A percentile compares a stretch with the other conserved stretches of the same genome.
Evolutionary conservation across 139 green algal genomes (phyloP).

Genomic region (Mesotaenium endlicherianum): DNA sequence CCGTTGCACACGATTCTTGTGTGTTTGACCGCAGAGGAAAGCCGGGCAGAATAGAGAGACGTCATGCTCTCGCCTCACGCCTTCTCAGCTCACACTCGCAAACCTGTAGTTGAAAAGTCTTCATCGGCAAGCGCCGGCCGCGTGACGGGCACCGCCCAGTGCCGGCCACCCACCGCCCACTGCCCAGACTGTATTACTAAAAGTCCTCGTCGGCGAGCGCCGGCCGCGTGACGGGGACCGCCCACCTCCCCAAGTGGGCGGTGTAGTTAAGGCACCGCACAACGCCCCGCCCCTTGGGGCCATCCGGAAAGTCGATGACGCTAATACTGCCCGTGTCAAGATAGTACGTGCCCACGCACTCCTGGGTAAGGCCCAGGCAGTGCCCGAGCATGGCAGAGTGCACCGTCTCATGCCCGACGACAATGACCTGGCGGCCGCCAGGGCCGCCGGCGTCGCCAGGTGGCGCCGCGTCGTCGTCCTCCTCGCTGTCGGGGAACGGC

Average conservation of each 20-base stretch:
- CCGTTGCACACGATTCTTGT: too few relatives aligned
- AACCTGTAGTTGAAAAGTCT: too few relatives aligned
- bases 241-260: slow-evolving; percentile 64
- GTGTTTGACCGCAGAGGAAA: too few relatives aligned
- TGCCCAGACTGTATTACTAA: too few relatives aligned
- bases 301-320: slow-evolving; percentile 72
- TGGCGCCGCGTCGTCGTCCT: too few relatives aligned
- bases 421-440: slow-evolving; percentile 23
- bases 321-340: slow-evolving; percentile 61
- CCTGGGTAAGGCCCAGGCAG: slow-evolving; percentile 18
- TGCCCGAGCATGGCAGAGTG: slow-evolving; percentile 33
- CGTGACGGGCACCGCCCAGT: slow-evolving; percentile 69
- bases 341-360: slow-evolving; percentile 24
- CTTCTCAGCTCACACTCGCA: too few relatives aligned
- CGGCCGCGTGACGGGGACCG: slow-evolving; percentile 63
- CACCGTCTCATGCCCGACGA: slow-evolving; percentile 53
- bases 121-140: slow-evolving; percentile 32
- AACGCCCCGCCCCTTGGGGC: slow-evolving; percentile 14
- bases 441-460: too few relatives aligned
- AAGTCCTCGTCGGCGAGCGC: slow-evolving; percentile 39
- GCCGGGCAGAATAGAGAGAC: too few relatives aligned
- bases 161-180: too few relatives aligned
- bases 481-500: neutral
- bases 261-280: slow-evolving; percentile 65
- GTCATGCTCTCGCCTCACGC: too few relatives aligned